A percentile compares a stretch with the other conserved stretches of the same genome.
Conservation (phyloP, 2,329 filamentous ascomycete genomes). For the Colletotrichum australisinense region DNA sequence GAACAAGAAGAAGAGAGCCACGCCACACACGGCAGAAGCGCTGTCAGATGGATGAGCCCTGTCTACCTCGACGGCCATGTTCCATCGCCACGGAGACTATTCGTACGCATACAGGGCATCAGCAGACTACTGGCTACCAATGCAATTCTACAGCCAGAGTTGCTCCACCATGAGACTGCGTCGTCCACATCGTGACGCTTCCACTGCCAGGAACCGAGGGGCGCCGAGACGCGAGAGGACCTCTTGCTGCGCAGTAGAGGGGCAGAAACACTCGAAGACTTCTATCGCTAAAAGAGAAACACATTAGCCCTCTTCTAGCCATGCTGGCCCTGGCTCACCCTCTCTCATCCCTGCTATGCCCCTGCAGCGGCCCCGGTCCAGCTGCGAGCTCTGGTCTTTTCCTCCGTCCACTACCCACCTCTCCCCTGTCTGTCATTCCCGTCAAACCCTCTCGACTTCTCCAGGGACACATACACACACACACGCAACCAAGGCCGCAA, state of each 20-base stretch:
- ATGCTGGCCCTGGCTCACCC: conserved; percentile 12
- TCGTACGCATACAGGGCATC: background rate
- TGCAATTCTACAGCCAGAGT: background rate
- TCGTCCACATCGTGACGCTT: background rate
- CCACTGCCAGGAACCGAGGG: background rate
- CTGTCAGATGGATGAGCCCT: background rate
- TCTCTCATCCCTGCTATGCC: conserved; percentile 8
- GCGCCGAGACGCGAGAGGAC: conserved; percentile 18
- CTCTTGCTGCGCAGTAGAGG: conserved; percentile 5
- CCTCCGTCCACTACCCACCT: background rate
- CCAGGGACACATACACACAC: background rate
- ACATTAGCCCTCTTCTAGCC: conserved; percentile 9
- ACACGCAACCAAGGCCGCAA: background rate
- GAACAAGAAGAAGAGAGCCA: background rate
- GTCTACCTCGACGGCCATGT: background rate
- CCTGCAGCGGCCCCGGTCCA: conserved; percentile 3
- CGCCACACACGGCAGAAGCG: background rate
- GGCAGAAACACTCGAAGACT: conserved; percentile 34
- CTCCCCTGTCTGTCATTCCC: background rate
- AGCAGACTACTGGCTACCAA: background rate
- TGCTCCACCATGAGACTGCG: background rate
- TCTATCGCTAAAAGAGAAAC: conserved; percentile 36
- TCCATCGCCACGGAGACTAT: background rate
- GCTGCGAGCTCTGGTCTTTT: background rate
- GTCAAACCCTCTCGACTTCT: background rate